Percentiles rank a stretch among this genome's conserved stretches.
Evolutionary conservation across 2,329 filamentous ascomycete genomes (phyloP).

Genomic region (Alternaria postmessia): DNA sequence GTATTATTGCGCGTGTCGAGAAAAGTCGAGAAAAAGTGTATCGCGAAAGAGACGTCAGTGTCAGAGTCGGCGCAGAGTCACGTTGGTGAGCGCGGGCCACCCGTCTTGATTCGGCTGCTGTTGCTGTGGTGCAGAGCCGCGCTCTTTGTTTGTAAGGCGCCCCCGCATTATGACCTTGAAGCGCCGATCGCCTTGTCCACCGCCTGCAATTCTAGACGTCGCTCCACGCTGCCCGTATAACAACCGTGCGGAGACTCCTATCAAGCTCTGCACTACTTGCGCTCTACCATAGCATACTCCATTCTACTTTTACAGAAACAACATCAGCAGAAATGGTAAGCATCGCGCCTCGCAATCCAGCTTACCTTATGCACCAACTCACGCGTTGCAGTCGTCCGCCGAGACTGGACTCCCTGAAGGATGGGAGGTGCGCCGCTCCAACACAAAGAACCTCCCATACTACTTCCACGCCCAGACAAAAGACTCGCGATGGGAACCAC

Average conservation of each 20-base stretch:
- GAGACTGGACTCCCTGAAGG: slow-evolving; percentile 75
- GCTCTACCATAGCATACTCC: not conserved
- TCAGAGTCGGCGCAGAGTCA: not conserved
- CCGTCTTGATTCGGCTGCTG: slow-evolving; percentile 11
- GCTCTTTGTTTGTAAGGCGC: slow-evolving; percentile 19
- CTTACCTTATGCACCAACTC: slow-evolving; percentile 27
- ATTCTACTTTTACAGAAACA: slow-evolving; percentile 4
- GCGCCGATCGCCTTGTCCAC: slow-evolving; percentile 30
- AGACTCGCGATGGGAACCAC: slow-evolving; percentile 95
- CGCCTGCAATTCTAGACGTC: slow-evolving; percentile 19
- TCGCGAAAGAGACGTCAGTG: not conserved
- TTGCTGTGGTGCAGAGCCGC: slow-evolving; percentile 7
- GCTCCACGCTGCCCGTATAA: slow-evolving; percentile 10
- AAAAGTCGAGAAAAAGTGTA: not conserved
- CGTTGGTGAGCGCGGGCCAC: slow-evolving; percentile 12
- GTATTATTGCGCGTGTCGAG: not conserved
- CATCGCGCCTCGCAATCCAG: slow-evolving; percentile 8
- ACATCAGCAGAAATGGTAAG: slow-evolving; percentile 39
- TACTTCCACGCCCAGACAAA: slow-evolving; percentile 93
- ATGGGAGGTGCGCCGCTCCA: slow-evolving; percentile 97
- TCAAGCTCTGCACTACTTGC: slow-evolving; percentile 6
- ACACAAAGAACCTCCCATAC: slow-evolving; percentile 98
- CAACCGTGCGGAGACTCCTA: slow-evolving; percentile 8
- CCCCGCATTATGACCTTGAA: slow-evolving; percentile 31
- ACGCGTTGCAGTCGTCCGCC: slow-evolving; percentile 35